Evolutionary conservation across 2,329 filamentous ascomycete genomes (phyloP), one percentile per base, ranked within the genome.

Genomic region (Arthroderma sp.): DNA sequence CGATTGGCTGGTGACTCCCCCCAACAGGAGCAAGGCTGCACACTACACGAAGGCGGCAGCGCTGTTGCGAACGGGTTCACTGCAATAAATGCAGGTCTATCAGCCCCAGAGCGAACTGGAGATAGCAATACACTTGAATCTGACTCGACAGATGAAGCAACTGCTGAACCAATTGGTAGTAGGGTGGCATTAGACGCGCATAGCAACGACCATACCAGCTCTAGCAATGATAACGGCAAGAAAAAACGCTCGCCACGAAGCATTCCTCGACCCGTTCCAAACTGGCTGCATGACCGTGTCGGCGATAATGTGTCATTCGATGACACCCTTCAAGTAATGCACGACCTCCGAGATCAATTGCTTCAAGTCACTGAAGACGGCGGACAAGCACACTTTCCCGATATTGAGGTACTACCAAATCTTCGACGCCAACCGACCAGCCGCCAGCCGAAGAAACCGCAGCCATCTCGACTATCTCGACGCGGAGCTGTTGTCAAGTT

Each of bases 381-480:
- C 34, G 36, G 49, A 42, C 36, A 49, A 50, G 5, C 50, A 50
- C 15, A 51, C 41, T 66, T 66, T 42, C 64, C 64, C 0, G 64
- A 66, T 51, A 58, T 66, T 36, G 64, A 66, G 48, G 64, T 66
- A 36, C 48, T 66, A 37, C 64, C 64, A 1, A 55, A 50, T 4
- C 62, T 65, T 45, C 47, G 41, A 15, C 47, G 46, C 31, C 42
- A 39, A 29, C n/a, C 47, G 37, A 29, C 33, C 37, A 4, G 36
- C 8, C 38, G 27, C 15, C 10, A 8, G 36, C 15, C 27, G 15
- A 36, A 43, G n/a, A 32, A 32, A 32, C 39, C 8, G 29, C 30
- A 15, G 29, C 29, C 11, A 6, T 43, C 29, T 28, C 36, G 40
- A 6, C 29, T 46, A 30, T 43, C 44, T 4, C 28, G 28, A 3